These are phyloP conservation scores for Claviceps sp. DNA, from an alignment of 2,329 filamentous ascomycete genomes.

Conservation along the genomic window DNA sequence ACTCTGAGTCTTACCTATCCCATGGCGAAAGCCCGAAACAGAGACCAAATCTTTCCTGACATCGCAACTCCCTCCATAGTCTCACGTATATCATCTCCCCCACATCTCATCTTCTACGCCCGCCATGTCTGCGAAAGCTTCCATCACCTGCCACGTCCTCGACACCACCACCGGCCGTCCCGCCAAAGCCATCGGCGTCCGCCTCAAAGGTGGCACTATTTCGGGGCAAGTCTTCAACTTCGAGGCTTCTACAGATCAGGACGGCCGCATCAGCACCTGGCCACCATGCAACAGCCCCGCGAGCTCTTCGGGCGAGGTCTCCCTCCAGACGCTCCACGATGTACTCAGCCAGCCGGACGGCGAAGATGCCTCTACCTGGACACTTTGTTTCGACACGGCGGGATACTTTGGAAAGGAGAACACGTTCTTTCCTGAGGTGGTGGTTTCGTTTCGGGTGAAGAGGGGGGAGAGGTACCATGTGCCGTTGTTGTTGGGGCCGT, in stretches of 20 bases:
- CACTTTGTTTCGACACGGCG: constrained; percentile 58
- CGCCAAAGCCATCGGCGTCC: constrained; percentile 51
- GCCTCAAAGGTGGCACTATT: constrained; percentile 32
- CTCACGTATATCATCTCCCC: too few species aligned
- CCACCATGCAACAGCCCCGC: constrained; percentile 41
- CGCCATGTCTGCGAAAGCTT: constrained; percentile 31
- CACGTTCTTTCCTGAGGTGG: constrained; percentile 49
- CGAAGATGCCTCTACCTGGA: constrained; percentile 43
- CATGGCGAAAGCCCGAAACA: too few species aligned
- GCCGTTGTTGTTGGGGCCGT: constrained; percentile 62
- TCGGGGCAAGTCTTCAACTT: constrained; percentile 26
- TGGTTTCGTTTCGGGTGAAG: constrained; percentile 38
- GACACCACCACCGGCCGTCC: constrained; percentile 66
- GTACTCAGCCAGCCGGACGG: constrained; percentile 30
- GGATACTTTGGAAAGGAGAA: constrained; percentile 53
- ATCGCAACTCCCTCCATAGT: not conserved
- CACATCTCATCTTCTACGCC: not conserved
- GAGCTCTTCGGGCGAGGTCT: constrained; percentile 39
- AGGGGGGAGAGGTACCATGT: constrained; percentile 64
- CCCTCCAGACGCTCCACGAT: constrained; percentile 44
- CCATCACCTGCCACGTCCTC: constrained; percentile 78
- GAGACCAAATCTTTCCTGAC: not conserved
- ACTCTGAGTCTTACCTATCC: too few species aligned
- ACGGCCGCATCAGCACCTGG: constrained; percentile 64
- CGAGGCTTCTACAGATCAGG: constrained; percentile 56